Percentiles rank a stretch among this genome's conserved stretches.
Evolutionary conservation across 1,139 yeast species (phyloP).

Genomic region (Taphrina wiesneri): DNA sequence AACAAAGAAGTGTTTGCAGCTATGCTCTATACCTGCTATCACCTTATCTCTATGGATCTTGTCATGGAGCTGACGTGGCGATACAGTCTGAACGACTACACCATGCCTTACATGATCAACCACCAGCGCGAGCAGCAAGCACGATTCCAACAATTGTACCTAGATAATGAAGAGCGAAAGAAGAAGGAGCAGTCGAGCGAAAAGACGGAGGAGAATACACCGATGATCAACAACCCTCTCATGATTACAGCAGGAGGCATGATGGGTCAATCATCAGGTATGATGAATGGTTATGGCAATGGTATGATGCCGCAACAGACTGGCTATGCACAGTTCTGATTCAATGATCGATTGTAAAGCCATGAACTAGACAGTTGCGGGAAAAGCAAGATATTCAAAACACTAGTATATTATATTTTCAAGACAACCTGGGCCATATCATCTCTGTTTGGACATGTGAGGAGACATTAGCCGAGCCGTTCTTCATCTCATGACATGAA

Average conservation of each 20-base stretch:
- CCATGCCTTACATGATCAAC: constrained; percentile 89
- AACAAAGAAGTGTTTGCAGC: constrained; percentile 96
- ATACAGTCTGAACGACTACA: constrained; percentile 73
- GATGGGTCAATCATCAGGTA: constrained; percentile 5
- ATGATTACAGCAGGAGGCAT: constrained; percentile 46
- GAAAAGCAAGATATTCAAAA: not conserved
- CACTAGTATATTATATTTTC: not conserved
- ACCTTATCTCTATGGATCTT: constrained; percentile 73
- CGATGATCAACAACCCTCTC: constrained; percentile 44
- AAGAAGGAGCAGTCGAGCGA: constrained; percentile 56
- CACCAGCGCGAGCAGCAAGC: constrained; percentile 71
- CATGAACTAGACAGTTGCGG: not conserved
- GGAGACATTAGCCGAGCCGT: not conserved
- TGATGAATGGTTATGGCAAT: constrained; percentile 21
- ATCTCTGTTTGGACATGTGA: not conserved
- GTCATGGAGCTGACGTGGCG: constrained; percentile 91
- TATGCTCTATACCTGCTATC: constrained; percentile 81
- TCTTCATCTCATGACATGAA: not conserved
- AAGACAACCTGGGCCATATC: not conserved
- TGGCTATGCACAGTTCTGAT: constrained; percentile 37
- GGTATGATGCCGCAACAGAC: constrained; percentile 35
- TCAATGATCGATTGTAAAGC: not conserved
- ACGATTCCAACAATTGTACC: constrained; percentile 63
- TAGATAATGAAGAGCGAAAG: constrained; percentile 70
- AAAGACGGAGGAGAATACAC: constrained; percentile 52